These are phyloP conservation scores for Croton laevigatus DNA, from an alignment of 441 rosid genomes.

Conservation along the genomic window DNA sequence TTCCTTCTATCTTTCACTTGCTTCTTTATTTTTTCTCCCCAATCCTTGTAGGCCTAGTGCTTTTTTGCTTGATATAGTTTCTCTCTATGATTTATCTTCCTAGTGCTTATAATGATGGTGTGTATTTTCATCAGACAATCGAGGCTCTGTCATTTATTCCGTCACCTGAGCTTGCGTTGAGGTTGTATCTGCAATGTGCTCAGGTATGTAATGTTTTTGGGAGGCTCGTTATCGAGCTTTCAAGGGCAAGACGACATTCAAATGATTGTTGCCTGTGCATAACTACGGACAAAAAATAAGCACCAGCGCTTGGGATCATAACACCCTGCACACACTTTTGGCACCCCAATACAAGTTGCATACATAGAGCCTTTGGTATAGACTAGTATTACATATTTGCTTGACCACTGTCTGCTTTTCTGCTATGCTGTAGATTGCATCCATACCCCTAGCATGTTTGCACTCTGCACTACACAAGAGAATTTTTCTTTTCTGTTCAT, in stretches of 20 bases:
- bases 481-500: slow-evolving; percentile 8
- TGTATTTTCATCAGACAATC: slow-evolving; percentile 52
- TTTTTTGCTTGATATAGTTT: neutral
- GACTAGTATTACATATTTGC: neutral
- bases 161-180: slow-evolving; percentile 84
- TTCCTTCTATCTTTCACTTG: neutral
- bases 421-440: neutral
- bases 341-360: neutral
- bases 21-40: neutral
- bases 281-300: neutral
- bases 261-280: neutral
- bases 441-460: neutral
- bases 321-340: neutral
- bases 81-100: neutral
- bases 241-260: neutral
- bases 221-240: neutral
- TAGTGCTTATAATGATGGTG: slow-evolving; percentile 9
- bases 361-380: neutral
- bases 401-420: neutral
- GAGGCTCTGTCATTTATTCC: slow-evolving; percentile 78
- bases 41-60: neutral
- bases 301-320: too few relatives aligned
- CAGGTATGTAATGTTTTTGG: slow-evolving; percentile 52
- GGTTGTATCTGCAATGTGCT: slow-evolving; percentile 91
- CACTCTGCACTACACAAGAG: neutral